Base-by-base conservation (phyloP, 2,329 filamentous ascomycete genomes). In the Cladosporium phlei region DNA sequence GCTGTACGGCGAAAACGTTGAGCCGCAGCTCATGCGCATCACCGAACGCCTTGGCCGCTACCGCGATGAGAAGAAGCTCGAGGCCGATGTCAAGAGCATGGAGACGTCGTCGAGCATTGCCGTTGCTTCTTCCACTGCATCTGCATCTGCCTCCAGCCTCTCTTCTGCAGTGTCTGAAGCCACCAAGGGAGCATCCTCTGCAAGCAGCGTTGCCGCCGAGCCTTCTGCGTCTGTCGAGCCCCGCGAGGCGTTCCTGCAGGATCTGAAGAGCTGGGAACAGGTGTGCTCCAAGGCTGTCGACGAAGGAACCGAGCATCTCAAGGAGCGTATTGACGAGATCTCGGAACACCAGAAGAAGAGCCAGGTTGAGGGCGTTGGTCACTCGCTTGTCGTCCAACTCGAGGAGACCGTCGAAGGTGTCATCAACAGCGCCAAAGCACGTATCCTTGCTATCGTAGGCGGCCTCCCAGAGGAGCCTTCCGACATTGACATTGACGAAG, bases 21-120 rank as follows among this genome's bases (percentile, higher is more conserved):
- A 97, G 69, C 94, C 94, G 11, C 94, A 98, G 67, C 76, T 98
- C 11, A 79, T 91, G 47, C 88, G 89, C 59, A 97, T 98, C 59
- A 87, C 88, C 10, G 86, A 96, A 69, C 83, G 90, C 35, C 77
- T 98, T 9, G 90, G 89, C 30, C 76, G 85, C 38, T 87, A 89
- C 66, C 82, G 75, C 54, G 76, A 78, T 57, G 79, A 79, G 16
- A 80, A 79, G 62, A 82, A 79, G 55, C 57, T 85, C 17, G 75
- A 82, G 55, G 75, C 78, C 27, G 76, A 73, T 14, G 69, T 79
- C 32, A 75, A 80, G 38, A 74, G 79, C 33, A 65, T 74, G 43
- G 76, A 80, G 65, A 55, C 47, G 29, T 58, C 55, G 6, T 60
- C 56, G 14, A 55, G 51, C n/a, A 33, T 55, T n/a, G 53, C 53